phyloP scores from a whole-genome alignment of 1,139 yeast species.

The Debaryomycetaceae sp. region DNA sequence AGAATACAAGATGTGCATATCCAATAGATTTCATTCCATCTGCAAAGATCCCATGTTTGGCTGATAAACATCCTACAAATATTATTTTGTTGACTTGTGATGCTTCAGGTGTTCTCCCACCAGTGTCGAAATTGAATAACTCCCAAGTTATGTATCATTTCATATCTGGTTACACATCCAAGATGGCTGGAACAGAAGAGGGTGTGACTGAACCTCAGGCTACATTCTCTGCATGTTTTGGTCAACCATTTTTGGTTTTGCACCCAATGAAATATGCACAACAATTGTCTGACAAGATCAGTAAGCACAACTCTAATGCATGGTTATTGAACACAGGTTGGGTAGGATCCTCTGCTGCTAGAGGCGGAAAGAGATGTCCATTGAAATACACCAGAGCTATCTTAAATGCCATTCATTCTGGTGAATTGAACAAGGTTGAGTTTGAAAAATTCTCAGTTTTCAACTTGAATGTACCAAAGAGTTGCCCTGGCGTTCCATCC shows the following conservation, averaged over 20 bases:
- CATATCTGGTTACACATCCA: slow-evolving; percentile 97
- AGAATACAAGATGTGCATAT: slow-evolving; percentile 97
- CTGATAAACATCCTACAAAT: slow-evolving; percentile 88
- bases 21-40: slow-evolving; percentile 97
- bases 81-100: slow-evolving; percentile 93
- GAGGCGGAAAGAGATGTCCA: slow-evolving; percentile 97
- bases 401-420: slow-evolving; percentile 91
- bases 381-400: slow-evolving; percentile 97
- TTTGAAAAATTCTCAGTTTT: slow-evolving; percentile 84
- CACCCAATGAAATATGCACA: slow-evolving; percentile 99
- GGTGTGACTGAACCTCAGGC: slow-evolving; percentile 99
- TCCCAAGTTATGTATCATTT: slow-evolving; percentile 99
- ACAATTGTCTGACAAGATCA: slow-evolving; percentile 92
- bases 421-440: slow-evolving; percentile 75
- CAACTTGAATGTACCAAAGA: slow-evolving; percentile 82
- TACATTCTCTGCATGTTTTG: slow-evolving; percentile 97
- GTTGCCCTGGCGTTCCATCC: slow-evolving; percentile 77
- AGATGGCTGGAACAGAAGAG: slow-evolving; percentile 99
- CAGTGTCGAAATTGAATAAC: slow-evolving; percentile 89
- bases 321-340: slow-evolving; percentile 98
- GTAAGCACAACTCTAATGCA: slow-evolving; percentile 84
- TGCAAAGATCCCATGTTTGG: slow-evolving; percentile 92
- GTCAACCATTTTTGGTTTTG: slow-evolving; percentile 97
- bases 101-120: slow-evolving; percentile 97
- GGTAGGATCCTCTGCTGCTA: slow-evolving; percentile 91